These are phyloP conservation scores for Kwoniella botswanensis DNA, from an alignment of 768 basidiomycete species.

Conservation along the genomic window DNA sequence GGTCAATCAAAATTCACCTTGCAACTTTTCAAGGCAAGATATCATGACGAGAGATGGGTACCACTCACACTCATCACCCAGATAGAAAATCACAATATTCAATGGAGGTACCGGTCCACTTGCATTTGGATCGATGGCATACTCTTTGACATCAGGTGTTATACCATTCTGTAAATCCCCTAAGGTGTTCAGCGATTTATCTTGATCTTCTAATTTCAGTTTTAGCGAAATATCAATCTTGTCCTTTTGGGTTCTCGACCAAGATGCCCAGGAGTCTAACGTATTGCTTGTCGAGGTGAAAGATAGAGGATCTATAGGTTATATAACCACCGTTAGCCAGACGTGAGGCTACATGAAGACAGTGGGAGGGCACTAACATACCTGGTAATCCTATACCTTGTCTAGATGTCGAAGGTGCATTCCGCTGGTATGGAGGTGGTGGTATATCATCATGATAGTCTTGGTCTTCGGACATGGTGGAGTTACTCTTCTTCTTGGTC, in stretches of 20 bases:
- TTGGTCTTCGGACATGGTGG: neutral
- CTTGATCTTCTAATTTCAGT: neutral
- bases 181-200: neutral
- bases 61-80: conserved; percentile 67
- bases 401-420: neutral
- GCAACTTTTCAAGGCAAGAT: neutral
- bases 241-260: neutral
- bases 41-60: neutral
- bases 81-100: conserved; percentile 70
- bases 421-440: conserved; percentile 2
- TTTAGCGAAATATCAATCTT: conserved; percentile 9
- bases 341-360: no score
- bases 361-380: no score
- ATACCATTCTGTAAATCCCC: conserved; percentile 4
- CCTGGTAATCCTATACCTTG: no score
- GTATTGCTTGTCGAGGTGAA: neutral
- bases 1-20: no score
- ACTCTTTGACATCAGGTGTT: conserved; percentile 2
- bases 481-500: no score
- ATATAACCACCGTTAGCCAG: no score
- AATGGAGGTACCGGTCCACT: conserved; percentile 48
- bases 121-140: neutral
- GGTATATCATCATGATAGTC: neutral
- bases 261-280: neutral
- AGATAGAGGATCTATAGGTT: neutral